These are phyloP conservation scores for Pelargonium australe DNA, from an alignment of 441 rosid species.

Conservation along the genomic window DNA sequence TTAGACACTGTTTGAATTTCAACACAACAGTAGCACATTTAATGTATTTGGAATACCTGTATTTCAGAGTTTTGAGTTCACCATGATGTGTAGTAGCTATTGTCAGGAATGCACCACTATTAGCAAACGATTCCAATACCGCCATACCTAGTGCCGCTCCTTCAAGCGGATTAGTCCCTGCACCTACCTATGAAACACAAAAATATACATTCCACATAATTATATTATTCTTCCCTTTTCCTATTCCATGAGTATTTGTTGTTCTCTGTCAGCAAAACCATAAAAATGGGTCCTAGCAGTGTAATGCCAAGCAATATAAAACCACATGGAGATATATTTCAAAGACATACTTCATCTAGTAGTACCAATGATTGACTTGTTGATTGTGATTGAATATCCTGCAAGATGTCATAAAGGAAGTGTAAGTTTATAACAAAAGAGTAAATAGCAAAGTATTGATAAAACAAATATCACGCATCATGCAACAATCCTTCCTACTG, in stretches of 20 bases:
- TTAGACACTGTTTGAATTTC: too few species aligned
- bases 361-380: slow-evolving; percentile 76
- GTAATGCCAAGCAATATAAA: neutral
- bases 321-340: neutral
- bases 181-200: slow-evolving; percentile 60
- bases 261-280: slow-evolving; percentile 1
- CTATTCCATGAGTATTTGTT: neutral
- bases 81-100: slow-evolving; percentile 95
- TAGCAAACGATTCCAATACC: slow-evolving; percentile 77
- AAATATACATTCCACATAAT: slow-evolving; percentile 10
- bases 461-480: slow-evolving; percentile 2
- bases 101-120: slow-evolving; percentile 65
- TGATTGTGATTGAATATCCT: slow-evolving; percentile 72
- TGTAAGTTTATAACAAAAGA: slow-evolving; percentile 5
- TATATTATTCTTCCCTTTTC: slow-evolving; percentile 3
- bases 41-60: slow-evolving; percentile 43
- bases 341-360: slow-evolving; percentile 75
- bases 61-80: slow-evolving; percentile 84
- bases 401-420: slow-evolving; percentile 27
- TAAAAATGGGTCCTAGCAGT: neutral
- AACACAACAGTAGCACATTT: neutral
- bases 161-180: slow-evolving; percentile 97
- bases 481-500: slow-evolving; percentile 4
- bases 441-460: neutral
- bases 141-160: slow-evolving; percentile 97